Evolutionary conservation across 805 yeast species (phyloP).

Genomic region (Candida nanaspora): DNA sequence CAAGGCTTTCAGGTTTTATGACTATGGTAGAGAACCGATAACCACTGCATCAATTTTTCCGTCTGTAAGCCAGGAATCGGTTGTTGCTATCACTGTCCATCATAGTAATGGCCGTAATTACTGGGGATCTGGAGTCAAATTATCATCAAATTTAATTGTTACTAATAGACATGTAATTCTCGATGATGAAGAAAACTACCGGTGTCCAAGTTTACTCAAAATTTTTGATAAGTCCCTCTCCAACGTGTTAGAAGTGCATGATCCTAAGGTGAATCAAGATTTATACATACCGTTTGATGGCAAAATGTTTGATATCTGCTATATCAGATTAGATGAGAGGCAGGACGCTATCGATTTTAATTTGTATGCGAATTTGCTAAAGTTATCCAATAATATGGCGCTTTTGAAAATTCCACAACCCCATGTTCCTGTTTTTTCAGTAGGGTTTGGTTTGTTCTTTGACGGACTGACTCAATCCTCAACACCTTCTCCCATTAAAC

Average conservation of each 20-base stretch:
- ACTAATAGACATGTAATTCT: constrained; percentile 36
- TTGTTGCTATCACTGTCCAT: constrained; percentile 11
- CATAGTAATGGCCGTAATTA: constrained; percentile 5
- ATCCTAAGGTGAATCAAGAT: neutral
- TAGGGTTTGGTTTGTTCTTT: constrained; percentile 36
- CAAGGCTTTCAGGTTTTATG: neutral
- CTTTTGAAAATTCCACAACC: neutral
- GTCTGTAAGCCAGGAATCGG: neutral
- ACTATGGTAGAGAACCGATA: too few species aligned
- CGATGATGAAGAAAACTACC: neutral
- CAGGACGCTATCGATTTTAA: neutral
- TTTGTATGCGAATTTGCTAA: neutral
- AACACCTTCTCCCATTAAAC: constrained; percentile 9
- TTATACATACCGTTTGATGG: neutral
- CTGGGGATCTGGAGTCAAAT: constrained; percentile 41
- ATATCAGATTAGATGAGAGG: neutral
- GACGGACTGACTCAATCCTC: too few species aligned
- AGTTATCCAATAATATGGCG: neutral
- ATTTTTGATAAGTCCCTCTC: neutral
- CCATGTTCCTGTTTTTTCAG: constrained; percentile 23
- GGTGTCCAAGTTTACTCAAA: neutral
- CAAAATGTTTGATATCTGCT: neutral
- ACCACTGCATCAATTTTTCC: neutral
- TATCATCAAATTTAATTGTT: constrained; percentile 24
- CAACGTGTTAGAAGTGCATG: neutral